Conservation (phyloP, 495 filamentous ascomycete genomes). For the Talaromyces adpressus region DNA sequence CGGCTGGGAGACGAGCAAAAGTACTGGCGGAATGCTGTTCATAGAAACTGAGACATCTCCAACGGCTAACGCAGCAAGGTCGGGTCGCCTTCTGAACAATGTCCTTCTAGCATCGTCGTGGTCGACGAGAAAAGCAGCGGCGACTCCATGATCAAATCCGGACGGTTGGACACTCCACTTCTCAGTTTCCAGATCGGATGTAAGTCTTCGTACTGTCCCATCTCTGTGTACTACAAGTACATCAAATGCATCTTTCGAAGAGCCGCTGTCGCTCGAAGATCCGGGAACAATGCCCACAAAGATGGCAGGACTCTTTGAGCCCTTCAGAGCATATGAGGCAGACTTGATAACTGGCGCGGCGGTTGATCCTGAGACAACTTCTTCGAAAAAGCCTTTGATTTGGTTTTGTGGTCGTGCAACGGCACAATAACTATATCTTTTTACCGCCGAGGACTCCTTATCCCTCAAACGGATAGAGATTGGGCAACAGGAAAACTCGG, state of each 20-base stretch:
- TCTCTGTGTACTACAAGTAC: constrained; percentile 42
- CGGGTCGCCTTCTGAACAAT: constrained; percentile 36
- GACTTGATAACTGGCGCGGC: constrained; percentile 34
- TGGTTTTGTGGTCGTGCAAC: constrained; percentile 35
- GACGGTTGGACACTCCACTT: constrained; percentile 36
- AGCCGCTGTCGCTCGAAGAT: constrained; percentile 12
- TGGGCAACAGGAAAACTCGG: constrained; percentile 68
- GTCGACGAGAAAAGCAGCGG: constrained; percentile 35
- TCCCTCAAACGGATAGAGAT: constrained; percentile 63
- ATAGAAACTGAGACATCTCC: constrained; percentile 22
- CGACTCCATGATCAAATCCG: constrained; percentile 29
- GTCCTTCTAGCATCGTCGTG: constrained; percentile 39
- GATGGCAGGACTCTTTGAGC: constrained; percentile 33
- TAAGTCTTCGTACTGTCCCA: constrained; percentile 33
- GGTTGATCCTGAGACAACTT: constrained; percentile 30
- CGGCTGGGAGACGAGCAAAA: constrained; percentile 36
- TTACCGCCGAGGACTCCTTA: constrained; percentile 40
- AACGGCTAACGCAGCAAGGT: constrained; percentile 32
- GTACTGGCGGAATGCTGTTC: constrained; percentile 28
- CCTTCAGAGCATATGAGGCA: constrained; percentile 30
- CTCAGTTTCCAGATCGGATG: constrained; percentile 33
- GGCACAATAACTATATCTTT: constrained; percentile 64
- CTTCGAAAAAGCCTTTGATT: constrained; percentile 47
- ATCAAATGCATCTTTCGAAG: constrained; percentile 26
- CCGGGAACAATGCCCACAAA: constrained; percentile 35